phyloP scores from a whole-genome alignment of 805 yeast genomes.

The Candida dajiaensis region DNA sequence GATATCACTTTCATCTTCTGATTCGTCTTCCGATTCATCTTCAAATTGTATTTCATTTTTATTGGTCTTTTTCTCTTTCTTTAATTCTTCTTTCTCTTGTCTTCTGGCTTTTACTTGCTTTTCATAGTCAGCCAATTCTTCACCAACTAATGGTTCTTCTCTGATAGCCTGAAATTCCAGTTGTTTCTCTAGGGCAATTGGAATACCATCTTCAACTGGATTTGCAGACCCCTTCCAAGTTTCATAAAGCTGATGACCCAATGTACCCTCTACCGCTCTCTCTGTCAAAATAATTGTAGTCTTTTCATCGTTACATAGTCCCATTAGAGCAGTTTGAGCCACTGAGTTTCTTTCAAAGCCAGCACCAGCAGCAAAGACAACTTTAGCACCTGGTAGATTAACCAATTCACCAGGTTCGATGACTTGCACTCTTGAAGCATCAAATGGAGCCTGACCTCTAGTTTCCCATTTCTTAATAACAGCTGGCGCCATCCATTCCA shows the following conservation, averaged over 20 bases:
- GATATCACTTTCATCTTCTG: conserved; percentile 22
- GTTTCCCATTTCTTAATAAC: conserved; percentile 82
- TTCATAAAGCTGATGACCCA: conserved; percentile 43
- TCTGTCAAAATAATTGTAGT: conserved; percentile 77
- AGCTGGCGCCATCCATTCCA: conserved; percentile 94
- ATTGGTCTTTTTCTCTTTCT: conserved; percentile 27
- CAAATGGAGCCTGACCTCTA: conserved; percentile 72
- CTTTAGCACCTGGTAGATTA: conserved; percentile 60
- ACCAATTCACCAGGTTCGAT: conserved; percentile 50
- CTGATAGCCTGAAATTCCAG: conserved; percentile 33
- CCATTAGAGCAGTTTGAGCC: conserved; percentile 45
- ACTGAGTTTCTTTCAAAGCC: conserved; percentile 60
- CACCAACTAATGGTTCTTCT: conserved; percentile 45
- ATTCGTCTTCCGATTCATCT: conserved; percentile 24
- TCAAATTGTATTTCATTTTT: conserved; percentile 22
- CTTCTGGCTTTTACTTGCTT: conserved; percentile 41
- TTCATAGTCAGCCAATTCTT: conserved; percentile 45
- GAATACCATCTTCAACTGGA: conserved; percentile 52
- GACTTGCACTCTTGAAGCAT: conserved; percentile 55
- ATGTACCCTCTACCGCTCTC: conserved; percentile 40
- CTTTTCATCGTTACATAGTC: conserved; percentile 56
- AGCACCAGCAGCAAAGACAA: conserved; percentile 71
- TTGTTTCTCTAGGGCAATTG: conserved; percentile 46
- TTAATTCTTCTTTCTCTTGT: conserved; percentile 27
- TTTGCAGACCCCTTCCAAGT: conserved; percentile 49